These are phyloP conservation scores for Mycena sp. DNA, from an alignment of 1,284 basidiomycete species.

Conservation along the genomic window DNA sequence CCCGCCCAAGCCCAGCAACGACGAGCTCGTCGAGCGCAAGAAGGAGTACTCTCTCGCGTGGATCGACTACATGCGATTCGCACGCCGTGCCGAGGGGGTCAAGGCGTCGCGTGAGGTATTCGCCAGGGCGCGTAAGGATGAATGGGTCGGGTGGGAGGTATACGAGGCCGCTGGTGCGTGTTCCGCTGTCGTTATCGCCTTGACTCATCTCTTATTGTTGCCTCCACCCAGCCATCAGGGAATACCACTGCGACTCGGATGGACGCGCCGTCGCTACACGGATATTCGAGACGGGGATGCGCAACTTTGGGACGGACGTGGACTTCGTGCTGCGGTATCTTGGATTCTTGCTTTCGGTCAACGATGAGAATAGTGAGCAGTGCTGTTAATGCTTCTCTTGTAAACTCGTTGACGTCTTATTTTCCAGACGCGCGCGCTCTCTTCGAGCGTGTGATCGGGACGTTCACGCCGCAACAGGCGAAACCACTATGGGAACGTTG, in stretches of 20 bases:
- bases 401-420: conserved; percentile 16
- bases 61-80: conserved; percentile 95
- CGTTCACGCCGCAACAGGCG: conserved; percentile 84
- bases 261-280: conserved; percentile 87
- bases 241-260: conserved; percentile 90
- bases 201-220: conserved; percentile 3
- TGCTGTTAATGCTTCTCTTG: neutral
- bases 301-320: conserved; percentile 84
- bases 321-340: conserved; percentile 92
- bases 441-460: conserved; percentile 89
- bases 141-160: conserved; percentile 91
- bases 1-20: neutral
- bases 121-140: conserved; percentile 85
- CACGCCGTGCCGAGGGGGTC: conserved; percentile 82
- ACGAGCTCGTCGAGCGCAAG: conserved; percentile 64
- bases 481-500: conserved; percentile 94
- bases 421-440: conserved; percentile 89
- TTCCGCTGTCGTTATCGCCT: conserved; percentile 12
- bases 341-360: conserved; percentile 92
- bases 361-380: conserved; percentile 91
- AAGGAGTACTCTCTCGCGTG: conserved; percentile 76
- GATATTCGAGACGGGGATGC: conserved; percentile 96
- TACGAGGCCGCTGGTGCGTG: conserved; percentile 89
- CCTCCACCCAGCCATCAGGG: conserved; percentile 87
- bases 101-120: conserved; percentile 86